Percentiles rank a stretch among this genome's conserved stretches.
phyloP scores from a whole-genome alignment of 805 yeast genomes.

The Brettanomyces nanus region DNA sequence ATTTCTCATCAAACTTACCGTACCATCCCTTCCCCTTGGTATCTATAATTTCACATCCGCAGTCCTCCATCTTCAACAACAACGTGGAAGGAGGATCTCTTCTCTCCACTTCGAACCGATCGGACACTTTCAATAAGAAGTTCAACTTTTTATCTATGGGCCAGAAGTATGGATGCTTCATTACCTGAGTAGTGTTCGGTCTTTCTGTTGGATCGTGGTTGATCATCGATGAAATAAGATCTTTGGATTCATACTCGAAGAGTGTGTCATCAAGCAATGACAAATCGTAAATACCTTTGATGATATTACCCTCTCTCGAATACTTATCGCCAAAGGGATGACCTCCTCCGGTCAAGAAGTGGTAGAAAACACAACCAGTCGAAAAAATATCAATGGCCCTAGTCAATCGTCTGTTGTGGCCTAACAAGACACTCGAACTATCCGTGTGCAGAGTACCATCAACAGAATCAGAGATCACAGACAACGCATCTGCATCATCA shows the following conservation, averaged over 20 bases:
- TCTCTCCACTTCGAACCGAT: constrained; percentile 88
- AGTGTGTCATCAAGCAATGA: constrained; percentile 35
- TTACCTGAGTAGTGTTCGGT: constrained; percentile 59
- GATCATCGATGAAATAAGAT: constrained; percentile 70
- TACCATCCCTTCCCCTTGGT: constrained; percentile 71
- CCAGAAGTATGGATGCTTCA: constrained; percentile 93
- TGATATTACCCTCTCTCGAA: constrained; percentile 80
- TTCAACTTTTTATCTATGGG: constrained; percentile 61
- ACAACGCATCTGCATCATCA: constrained; percentile 23
- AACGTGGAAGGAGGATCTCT: constrained; percentile 57
- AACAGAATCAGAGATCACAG: constrained; percentile 1
- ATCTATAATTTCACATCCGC: constrained; percentile 56
- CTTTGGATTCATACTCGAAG: constrained; percentile 57
- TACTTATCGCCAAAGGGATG: constrained; percentile 97
- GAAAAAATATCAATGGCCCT: constrained; percentile 91
- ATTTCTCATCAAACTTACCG: constrained; percentile 54
- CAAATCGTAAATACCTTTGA: constrained; percentile 52
- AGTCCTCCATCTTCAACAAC: constrained; percentile 53
- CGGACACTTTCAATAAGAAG: constrained; percentile 80
- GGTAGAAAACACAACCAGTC: constrained; percentile 88
- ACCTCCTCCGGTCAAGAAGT: constrained; percentile 68
- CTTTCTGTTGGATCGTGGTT: constrained; percentile 54
- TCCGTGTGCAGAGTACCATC: neutral
- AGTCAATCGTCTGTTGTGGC: constrained; percentile 54
- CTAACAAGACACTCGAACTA: constrained; percentile 1